Evolutionary conservation across 2,329 filamentous ascomycete species (phyloP), one percentile per base, ranked within the genome.

Genomic region (Alternaria panax): DNA sequence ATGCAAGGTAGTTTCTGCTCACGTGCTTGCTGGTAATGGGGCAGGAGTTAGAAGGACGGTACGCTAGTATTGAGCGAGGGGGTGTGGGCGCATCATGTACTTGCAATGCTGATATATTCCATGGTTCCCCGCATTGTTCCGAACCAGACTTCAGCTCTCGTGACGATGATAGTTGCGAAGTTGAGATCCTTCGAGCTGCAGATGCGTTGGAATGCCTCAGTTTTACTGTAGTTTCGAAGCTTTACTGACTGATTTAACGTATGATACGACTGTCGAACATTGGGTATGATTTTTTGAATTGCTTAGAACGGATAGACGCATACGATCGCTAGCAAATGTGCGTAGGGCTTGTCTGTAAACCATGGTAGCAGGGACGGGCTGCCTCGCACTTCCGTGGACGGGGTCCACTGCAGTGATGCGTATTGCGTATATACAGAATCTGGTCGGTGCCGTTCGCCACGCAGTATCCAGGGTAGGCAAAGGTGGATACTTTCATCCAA

Each of bases 321-420:
- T 47, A 24, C 12, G 9, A 12, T 20, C 5, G 25, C n/a, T 18
- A 12, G 45, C 45, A 24, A 48, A 48, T 40, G 25, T 51, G 51
- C 20, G 42, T 11, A 38, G 20, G 16, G 25, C 20, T 8, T 5
- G 25, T 45, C 18, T 12, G 34, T 34, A 46, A 40, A 62, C 62
- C 62, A 55, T 64, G 55, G 55, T 51, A 53, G 24, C 50, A 30
- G 28, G 20, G 12, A n/a, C 51, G 54, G 54, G 50, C 43, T 42
- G 54, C 54, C 50, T 45, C 40, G 43, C 56, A 36, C 38, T 58
- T 54, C 43, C 32, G 18, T 45, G 14, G 24, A 43, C 14, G 28
- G 54, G 46, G 18, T 40, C 52, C 54, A 57, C 41, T 51, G 32
- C 43, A 54, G 20, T 48, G 30, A n/a, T 42, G 27, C 30, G 7